Evolutionary conservation across 192 early-diverging fungal genomes (phyloP), one percentile per base, ranked within the genome.

Genomic region (Coemansia biformis): DNA sequence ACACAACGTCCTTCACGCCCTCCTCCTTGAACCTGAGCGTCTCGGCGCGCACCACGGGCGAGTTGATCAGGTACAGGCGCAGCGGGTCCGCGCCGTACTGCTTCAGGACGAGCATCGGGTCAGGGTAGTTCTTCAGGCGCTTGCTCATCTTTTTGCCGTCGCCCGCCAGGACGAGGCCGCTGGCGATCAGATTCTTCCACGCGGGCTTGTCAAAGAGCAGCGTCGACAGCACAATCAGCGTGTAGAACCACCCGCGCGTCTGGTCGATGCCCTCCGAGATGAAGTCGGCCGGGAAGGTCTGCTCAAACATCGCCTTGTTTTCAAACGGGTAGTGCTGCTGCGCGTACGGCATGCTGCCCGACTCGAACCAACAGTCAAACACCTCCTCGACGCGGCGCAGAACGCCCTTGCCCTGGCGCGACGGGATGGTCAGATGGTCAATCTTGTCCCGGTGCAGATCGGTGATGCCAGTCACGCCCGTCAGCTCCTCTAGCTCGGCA

Each of bases 141-240:
- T 99, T 99, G 62, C 84, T 87, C 96, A 99, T 99, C 78, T 99
- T 99, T 75, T 96, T 96, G 59, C 96, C 96, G 54, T 99, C 96
- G n/a, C 81, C 66, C 16, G 96, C 96, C 48, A 96, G 78, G 7
- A 99, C 89, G 29, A 99, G 70, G 32, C 96, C 96, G 72, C 89
- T 95, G 44, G 90, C 93, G 77, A 99, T 96, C 51, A 98, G 78
- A 67, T 99, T 99, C 79, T 94, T 92, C 75, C 87, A 93, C 19
- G 96, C 88, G 11, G 96, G 88, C 57, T 82, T 82, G 70, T 93
- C 87, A 63, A 96, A 96, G 55, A 99, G 71, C 73, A 96, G 87
- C 12, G 91, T 96, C 26, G 94, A 96, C 48, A 99, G 78, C 5
- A 99, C 96, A 63, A 98, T 77, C 17, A 99, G 80, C 19, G 96